phyloP scores from a whole-genome alignment of 345 rosid species.

The Rhizophora mangle region DNA sequence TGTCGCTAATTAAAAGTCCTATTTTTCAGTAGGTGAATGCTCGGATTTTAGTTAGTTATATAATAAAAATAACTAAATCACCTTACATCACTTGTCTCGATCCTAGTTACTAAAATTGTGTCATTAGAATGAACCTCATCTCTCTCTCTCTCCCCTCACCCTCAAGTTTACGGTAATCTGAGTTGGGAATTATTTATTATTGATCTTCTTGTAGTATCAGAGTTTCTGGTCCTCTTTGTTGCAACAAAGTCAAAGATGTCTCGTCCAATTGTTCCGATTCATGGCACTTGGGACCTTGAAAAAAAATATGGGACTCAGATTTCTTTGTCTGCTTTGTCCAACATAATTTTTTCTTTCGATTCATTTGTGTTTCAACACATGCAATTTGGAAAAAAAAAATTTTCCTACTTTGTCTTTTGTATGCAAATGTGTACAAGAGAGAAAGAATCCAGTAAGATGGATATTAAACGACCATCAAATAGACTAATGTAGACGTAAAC shows the following conservation, averaged over 20 bases:
- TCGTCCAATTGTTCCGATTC: not conserved
- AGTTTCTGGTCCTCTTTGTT: not conserved
- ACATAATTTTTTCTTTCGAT: not conserved
- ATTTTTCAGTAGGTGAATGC: too few relatives aligned
- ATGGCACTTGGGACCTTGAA: not conserved
- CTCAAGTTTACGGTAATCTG: conserved; percentile 22
- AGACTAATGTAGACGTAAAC: not conserved
- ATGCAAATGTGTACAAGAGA: not conserved
- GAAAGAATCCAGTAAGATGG: not conserved
- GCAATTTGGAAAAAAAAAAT: not conserved
- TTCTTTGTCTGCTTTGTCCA: not conserved
- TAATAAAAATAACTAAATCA: too few relatives aligned
- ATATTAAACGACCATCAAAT: not conserved
- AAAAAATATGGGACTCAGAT: not conserved
- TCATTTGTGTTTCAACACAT: not conserved
- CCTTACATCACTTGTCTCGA: too few relatives aligned
- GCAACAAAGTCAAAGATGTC: not conserved
- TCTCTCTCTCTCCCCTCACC: not conserved
- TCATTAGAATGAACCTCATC: too few relatives aligned
- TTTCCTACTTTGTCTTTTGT: too few relatives aligned
- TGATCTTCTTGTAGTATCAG: conserved; percentile 11
- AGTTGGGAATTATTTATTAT: conserved; percentile 6
- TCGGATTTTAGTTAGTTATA: too few relatives aligned
- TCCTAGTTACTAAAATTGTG: too few relatives aligned
- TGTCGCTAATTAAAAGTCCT: too few relatives aligned